phyloP scores from a whole-genome alignment of 1,284 basidiomycete genomes.

The Marasmius sp. region DNA sequence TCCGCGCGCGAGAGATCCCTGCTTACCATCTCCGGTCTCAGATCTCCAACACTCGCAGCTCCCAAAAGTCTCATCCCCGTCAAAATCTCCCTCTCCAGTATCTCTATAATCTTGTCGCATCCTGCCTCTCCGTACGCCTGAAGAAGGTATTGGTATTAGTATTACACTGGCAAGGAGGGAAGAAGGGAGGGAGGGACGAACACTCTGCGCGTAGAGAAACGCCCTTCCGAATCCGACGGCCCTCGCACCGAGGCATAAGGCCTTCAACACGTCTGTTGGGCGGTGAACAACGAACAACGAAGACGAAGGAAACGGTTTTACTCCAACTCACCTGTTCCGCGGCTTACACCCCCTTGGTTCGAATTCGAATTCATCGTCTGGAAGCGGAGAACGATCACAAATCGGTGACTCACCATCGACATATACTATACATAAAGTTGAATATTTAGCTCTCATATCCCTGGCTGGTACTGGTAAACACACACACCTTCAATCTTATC shows the following conservation, averaged over 20 bases:
- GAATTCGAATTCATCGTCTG: no score
- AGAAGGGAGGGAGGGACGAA: constrained; percentile 31
- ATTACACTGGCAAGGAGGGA: constrained; percentile 6
- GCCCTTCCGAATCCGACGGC: constrained; percentile 89
- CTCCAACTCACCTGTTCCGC: constrained; percentile 68
- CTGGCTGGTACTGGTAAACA: neutral
- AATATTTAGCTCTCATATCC: constrained; percentile 1
- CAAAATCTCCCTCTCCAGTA: constrained; percentile 81
- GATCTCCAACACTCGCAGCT: constrained; percentile 65
- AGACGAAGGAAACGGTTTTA: neutral
- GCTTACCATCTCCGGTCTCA: constrained; percentile 79
- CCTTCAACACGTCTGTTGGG: constrained; percentile 78
- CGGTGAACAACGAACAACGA: neutral
- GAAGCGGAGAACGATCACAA: neutral
- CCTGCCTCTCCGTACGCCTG: constrained; percentile 85
- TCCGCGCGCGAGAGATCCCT: neutral
- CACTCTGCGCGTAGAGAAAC: constrained; percentile 90
- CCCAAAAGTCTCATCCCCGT: constrained; percentile 82
- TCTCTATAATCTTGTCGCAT: constrained; percentile 70
- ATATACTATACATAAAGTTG: constrained; percentile 46
- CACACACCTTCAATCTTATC: constrained; percentile 60
- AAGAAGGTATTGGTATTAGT: neutral
- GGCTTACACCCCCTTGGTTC: constrained; percentile 68
- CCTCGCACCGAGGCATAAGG: constrained; percentile 86
- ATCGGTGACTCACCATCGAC: constrained; percentile 63